A percentile compares a stretch with the other conserved stretches of the same genome.
Conservation (phyloP, 768 basidiomycete species). For the Termitomyces sp. region DNA sequence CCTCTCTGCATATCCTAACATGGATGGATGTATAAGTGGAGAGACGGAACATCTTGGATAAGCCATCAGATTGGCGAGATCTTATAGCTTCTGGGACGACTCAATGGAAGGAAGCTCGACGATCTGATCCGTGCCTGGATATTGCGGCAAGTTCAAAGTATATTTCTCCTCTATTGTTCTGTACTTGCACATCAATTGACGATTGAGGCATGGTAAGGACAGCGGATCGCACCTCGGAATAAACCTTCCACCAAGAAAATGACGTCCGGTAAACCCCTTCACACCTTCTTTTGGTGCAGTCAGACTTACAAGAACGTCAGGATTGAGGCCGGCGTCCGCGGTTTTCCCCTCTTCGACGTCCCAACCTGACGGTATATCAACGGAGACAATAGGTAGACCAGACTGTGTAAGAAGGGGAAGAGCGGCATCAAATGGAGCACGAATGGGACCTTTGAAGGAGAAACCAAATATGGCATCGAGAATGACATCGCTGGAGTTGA, state of each 20-base stretch:
- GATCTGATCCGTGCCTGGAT: conserved; percentile 76
- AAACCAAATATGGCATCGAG: conserved; percentile 98
- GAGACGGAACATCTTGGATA: background rate
- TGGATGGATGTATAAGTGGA: background rate
- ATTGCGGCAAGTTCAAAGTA: conserved; percentile 74
- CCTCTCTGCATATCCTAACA: background rate
- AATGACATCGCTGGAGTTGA: conserved; percentile 68
- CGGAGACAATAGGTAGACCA: conserved; percentile 78
- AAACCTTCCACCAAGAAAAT: conserved; percentile 94
- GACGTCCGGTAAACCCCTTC: conserved; percentile 65
- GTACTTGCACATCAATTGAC: background rate
- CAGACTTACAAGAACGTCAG: conserved; percentile 81
- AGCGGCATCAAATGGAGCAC: conserved; percentile 79
- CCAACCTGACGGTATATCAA: conserved; percentile 98
- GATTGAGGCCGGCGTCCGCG: conserved; percentile 51
- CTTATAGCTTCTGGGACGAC: conserved; percentile 8
- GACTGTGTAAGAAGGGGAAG: conserved; percentile 61
- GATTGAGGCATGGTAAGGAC: background rate
- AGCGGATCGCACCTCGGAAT: conserved; percentile 67
- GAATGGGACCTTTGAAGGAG: conserved; percentile 89
- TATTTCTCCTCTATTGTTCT: conserved; percentile 73
- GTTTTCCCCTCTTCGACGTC: conserved; percentile 77
- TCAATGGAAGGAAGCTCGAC: conserved; percentile 45
- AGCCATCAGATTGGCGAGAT: background rate
- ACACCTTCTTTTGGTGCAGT: conserved; percentile 95